Evolutionary conservation across 768 basidiomycete species (phyloP).

Genomic region (Ramaria sp.): DNA sequence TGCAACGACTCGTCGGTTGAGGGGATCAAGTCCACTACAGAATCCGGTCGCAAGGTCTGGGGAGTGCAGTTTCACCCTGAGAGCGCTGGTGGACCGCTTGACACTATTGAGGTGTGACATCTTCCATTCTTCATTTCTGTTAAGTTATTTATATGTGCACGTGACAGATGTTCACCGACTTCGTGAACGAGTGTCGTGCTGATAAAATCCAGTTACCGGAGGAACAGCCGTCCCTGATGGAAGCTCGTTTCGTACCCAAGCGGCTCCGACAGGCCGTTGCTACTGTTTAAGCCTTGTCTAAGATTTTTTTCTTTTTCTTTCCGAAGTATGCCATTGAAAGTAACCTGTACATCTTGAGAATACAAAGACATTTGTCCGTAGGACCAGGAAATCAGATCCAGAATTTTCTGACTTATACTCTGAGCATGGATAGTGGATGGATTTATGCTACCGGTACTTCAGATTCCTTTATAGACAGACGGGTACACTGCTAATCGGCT

Average conservation of each 20-base stretch:
- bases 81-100: constrained; percentile 94
- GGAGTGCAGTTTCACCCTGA: constrained; percentile 99
- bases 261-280: constrained; percentile 1
- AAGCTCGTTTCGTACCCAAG: background rate
- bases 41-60: constrained; percentile 88
- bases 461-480: no score
- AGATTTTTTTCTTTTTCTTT: background rate
- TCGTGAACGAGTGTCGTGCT: constrained; percentile 68
- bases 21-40: constrained; percentile 89
- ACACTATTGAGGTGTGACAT: constrained; percentile 73
- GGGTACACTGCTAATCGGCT: no score
- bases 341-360: no score
- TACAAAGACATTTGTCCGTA: no score
- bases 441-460: no score
- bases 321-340: no score
- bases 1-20: constrained; percentile 99
- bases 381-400: no score
- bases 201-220: background rate
- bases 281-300: background rate
- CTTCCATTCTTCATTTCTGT: background rate
- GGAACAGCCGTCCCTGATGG: background rate
- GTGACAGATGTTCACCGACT: constrained; percentile 85
- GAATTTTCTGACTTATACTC: no score
- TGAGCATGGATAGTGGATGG: no score
- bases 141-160: constrained; percentile 1